Evolutionary conservation across 1,139 yeast genomes (phyloP).

Genomic region (Pichia sp.): DNA sequence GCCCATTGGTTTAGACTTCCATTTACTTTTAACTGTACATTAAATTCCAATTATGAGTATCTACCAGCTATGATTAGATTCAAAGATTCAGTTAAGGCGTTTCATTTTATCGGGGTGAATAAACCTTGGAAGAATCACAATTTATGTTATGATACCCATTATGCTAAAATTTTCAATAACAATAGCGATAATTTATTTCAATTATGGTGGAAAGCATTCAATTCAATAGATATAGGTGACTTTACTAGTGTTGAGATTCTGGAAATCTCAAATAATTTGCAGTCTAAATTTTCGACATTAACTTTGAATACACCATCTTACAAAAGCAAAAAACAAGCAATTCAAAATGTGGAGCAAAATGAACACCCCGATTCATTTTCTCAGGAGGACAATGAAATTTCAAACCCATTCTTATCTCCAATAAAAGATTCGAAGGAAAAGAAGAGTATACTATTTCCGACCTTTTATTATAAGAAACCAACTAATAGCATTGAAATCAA

Average conservation of each 20-base stretch:
- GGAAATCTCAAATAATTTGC: constrained; percentile 19
- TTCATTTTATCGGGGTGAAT: constrained; percentile 72
- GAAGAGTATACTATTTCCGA: constrained; percentile 14
- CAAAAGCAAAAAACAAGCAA: not conserved
- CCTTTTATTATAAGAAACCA: constrained; percentile 16
- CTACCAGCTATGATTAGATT: constrained; percentile 72
- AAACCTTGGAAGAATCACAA: constrained; percentile 64
- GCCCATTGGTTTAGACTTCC: constrained; percentile 64
- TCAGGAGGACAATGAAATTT: constrained; percentile 3
- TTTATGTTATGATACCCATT: constrained; percentile 8
- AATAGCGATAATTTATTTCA: constrained; percentile 25
- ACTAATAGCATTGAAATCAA: constrained; percentile 4
- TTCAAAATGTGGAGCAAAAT: not conserved
- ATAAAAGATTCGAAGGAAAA: not conserved
- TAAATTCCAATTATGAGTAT: constrained; percentile 64
- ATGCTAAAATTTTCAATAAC: constrained; percentile 14
- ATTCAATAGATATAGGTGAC: constrained; percentile 9
- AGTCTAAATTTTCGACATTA: constrained; percentile 13
- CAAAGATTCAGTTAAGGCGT: constrained; percentile 44
- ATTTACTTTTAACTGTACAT: constrained; percentile 80
- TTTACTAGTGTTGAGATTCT: constrained; percentile 10
- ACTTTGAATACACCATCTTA: not conserved
- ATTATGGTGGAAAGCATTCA: constrained; percentile 35
- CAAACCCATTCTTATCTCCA: constrained; percentile 8
- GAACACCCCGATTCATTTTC: not conserved